Evolutionary conservation across 805 yeast species (phyloP).

Genomic region (Teunomyces panamensis): DNA sequence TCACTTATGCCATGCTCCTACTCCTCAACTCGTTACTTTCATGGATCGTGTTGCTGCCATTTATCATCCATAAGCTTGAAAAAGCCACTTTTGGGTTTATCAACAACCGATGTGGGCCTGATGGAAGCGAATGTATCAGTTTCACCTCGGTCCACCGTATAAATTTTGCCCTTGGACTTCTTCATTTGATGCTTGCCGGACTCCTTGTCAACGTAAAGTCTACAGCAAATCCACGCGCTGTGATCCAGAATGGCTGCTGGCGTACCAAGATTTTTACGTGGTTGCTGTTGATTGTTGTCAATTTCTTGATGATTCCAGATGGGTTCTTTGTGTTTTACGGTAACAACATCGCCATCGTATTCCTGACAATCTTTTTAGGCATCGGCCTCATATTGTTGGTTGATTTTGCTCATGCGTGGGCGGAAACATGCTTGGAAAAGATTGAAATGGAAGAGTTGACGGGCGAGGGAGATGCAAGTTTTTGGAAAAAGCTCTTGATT

Average conservation of each 20-base stretch:
- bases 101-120: constrained; percentile 63
- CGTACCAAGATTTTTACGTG: constrained; percentile 64
- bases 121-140: constrained; percentile 78
- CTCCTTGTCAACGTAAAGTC: constrained; percentile 72
- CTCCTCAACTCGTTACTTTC: constrained; percentile 77
- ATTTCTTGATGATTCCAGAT: constrained; percentile 80
- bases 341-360: constrained; percentile 78
- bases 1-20: constrained; percentile 79
- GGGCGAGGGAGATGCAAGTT: constrained; percentile 49
- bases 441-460: constrained; percentile 72
- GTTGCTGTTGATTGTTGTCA: constrained; percentile 51
- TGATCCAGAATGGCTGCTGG: constrained; percentile 93
- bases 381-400: constrained; percentile 88
- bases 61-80: constrained; percentile 71
- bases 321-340: constrained; percentile 87
- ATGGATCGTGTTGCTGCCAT: constrained; percentile 89
- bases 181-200: constrained; percentile 71
- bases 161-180: constrained; percentile 79
- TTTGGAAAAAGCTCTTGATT: constrained; percentile 79
- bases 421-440: constrained; percentile 88
- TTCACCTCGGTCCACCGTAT: constrained; percentile 93
- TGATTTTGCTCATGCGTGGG: constrained; percentile 98
- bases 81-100: constrained; percentile 65
- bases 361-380: constrained; percentile 80
- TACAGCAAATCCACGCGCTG: constrained; percentile 72